phyloP scores from a whole-genome alignment of 2,329 filamentous ascomycete genomes.

The Fusarium austroafricanum region DNA sequence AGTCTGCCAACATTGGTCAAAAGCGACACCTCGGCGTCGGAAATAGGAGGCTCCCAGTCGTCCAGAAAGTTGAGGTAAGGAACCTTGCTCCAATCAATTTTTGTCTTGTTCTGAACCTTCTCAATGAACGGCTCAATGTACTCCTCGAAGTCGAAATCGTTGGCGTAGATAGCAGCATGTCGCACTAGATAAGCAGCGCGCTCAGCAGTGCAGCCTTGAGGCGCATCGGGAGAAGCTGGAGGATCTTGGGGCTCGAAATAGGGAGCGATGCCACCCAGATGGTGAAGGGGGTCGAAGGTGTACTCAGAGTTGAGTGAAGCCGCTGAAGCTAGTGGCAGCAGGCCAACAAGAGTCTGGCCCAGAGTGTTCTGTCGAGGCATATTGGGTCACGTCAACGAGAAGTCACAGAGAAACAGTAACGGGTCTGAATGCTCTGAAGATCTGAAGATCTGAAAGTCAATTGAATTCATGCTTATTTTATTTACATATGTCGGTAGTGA shows the following conservation, averaged over 20 bases:
- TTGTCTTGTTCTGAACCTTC: conserved; percentile 69
- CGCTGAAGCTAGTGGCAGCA: conserved; percentile 29
- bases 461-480: conserved; percentile 1
- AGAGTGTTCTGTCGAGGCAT: conserved; percentile 24
- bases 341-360: conserved; percentile 15
- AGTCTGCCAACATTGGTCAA: conserved; percentile 70
- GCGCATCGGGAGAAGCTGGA: conserved; percentile 50
- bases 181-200: conserved; percentile 67
- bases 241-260: conserved; percentile 68
- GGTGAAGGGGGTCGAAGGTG: conserved; percentile 64
- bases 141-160: conserved; percentile 68
- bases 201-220: conserved; percentile 62
- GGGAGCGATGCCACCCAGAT: conserved; percentile 66
- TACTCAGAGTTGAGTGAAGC: conserved; percentile 58
- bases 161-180: conserved; percentile 71
- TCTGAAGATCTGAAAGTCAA: neutral
- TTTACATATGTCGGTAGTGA: neutral
- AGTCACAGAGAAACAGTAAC: neutral
- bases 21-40: conserved; percentile 67
- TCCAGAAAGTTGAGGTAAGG: conserved; percentile 67
- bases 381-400: neutral
- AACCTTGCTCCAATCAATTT: conserved; percentile 66
- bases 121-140: conserved; percentile 67
- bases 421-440: neutral
- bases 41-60: conserved; percentile 67